Percentiles rank a stretch among this genome's conserved stretches.
Conservation (phyloP, 2,329 filamentous ascomycete species). For the Epichloe coenophiala region DNA sequence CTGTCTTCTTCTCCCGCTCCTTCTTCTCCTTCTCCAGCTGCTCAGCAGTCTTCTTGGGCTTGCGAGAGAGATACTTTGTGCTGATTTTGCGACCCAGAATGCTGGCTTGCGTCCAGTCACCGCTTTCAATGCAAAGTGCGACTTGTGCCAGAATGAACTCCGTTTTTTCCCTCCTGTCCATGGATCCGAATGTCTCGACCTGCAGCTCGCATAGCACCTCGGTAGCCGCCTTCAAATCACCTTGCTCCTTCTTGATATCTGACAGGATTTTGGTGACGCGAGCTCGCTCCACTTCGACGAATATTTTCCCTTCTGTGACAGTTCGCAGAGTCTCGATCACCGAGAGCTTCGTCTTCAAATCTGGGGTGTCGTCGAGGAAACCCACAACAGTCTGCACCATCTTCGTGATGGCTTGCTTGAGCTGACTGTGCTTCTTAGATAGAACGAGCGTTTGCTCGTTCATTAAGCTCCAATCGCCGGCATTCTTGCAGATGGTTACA, state of each 20-base stretch:
- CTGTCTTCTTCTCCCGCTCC: constrained; percentile 74
- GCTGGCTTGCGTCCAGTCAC: constrained; percentile 89
- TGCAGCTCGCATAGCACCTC: constrained; percentile 95
- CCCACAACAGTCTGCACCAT: constrained; percentile 97
- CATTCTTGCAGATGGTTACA: constrained; percentile 87
- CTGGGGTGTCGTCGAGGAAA: constrained; percentile 78
- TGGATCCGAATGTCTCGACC: constrained; percentile 97
- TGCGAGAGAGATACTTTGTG: constrained; percentile 80
- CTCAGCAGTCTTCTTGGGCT: constrained; percentile 80
- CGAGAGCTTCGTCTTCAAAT: constrained; percentile 74
- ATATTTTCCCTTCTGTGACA: constrained; percentile 98
- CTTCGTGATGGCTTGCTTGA: constrained; percentile 96
- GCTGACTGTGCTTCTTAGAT: constrained; percentile 99
- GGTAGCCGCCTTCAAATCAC: constrained; percentile 76
- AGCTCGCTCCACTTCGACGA: constrained; percentile 95
- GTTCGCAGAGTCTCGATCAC: constrained; percentile 92
- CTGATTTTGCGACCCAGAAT: constrained; percentile 96
- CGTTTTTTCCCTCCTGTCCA: constrained; percentile 94
- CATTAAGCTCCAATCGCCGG: constrained; percentile 83
- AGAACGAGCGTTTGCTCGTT: constrained; percentile 93
- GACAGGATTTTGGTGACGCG: constrained; percentile 90
- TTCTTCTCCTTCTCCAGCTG: constrained; percentile 85
- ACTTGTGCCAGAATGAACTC: constrained; percentile 97
- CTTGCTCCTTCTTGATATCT: constrained; percentile 93
- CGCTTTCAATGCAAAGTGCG: constrained; percentile 82